Conservation (phyloP, 2,329 filamentous ascomycete genomes). For the Penicillium sp. region DNA sequence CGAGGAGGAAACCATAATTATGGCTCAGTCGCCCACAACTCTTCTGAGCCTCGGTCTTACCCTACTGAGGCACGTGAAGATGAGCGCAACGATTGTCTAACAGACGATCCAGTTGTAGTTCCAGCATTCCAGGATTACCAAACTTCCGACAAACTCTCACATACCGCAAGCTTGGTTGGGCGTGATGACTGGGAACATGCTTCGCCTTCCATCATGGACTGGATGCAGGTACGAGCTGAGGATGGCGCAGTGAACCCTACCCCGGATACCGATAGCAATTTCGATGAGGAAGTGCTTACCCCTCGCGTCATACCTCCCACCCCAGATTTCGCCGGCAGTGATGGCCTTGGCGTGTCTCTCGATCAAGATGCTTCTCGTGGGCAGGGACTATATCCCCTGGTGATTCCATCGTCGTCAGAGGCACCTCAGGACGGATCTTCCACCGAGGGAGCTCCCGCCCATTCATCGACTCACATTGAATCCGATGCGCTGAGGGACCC, state of each 20-base stretch:
- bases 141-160: constrained; percentile 25
- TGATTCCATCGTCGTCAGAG: not conserved
- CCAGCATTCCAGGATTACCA: constrained; percentile 34
- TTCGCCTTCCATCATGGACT: constrained; percentile 53
- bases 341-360: constrained; percentile 49
- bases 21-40: constrained; percentile 19
- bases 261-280: constrained; percentile 21
- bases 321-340: constrained; percentile 22
- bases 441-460: not conserved
- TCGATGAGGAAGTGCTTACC: constrained; percentile 30
- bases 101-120: constrained; percentile 40
- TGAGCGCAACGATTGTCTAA: constrained; percentile 29
- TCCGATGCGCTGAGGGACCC: constrained; percentile 18
- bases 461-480: not conserved
- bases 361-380: constrained; percentile 35
- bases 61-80: constrained; percentile 15
- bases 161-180: constrained; percentile 47
- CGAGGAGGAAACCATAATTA: constrained; percentile 30
- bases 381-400: not conserved
- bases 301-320: constrained; percentile 25
- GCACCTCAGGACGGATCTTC: not conserved
- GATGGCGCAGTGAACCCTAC: constrained; percentile 44
- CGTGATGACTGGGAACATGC: constrained; percentile 52
- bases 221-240: constrained; percentile 49
- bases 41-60: constrained; percentile 24